A percentile compares a stretch with the other conserved stretches of the same genome.
Evolutionary conservation across 768 basidiomycete species (phyloP).

Genomic region (Lentinus tigrinus): DNA sequence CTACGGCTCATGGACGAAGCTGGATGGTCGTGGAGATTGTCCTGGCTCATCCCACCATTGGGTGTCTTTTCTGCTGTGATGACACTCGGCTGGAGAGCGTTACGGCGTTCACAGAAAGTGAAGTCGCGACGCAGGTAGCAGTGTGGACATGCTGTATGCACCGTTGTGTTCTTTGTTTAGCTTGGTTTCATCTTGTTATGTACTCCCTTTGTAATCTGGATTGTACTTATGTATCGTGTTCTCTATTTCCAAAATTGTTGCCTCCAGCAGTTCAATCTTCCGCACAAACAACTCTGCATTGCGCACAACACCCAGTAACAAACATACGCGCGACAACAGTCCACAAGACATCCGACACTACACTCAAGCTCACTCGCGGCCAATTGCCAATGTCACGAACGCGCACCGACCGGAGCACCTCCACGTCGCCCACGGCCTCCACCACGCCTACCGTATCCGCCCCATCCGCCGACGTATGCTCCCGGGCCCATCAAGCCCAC

Average conservation of each 20-base stretch:
- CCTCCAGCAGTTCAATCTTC: too few relatives aligned
- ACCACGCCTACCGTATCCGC: constrained; percentile 59
- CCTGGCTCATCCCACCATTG: constrained; percentile 58
- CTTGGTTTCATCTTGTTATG: background rate
- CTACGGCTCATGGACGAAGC: constrained; percentile 40
- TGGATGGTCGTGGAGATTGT: constrained; percentile 61
- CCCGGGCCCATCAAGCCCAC: constrained; percentile 77
- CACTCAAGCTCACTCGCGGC: background rate
- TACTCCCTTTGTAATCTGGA: background rate
- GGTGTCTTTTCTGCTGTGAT: constrained; percentile 48
- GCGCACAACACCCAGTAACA: constrained; percentile 7
- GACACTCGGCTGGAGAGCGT: constrained; percentile 36
- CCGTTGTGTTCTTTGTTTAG: background rate
- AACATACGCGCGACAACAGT: constrained; percentile 1
- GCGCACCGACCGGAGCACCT: constrained; percentile 19
- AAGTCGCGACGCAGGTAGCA: constrained; percentile 5
- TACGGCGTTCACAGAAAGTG: constrained; percentile 20
- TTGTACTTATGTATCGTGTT: too few relatives aligned
- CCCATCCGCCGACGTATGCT: constrained; percentile 78
- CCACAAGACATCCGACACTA: background rate
- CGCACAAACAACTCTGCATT: constrained; percentile 2
- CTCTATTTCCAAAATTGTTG: too few relatives aligned
- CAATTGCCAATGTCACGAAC: background rate
- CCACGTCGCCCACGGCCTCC: constrained; percentile 42
- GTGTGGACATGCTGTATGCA: background rate